Base-by-base conservation (phyloP, 805 yeast species). In the Brettanomyces anomalus region DNA sequence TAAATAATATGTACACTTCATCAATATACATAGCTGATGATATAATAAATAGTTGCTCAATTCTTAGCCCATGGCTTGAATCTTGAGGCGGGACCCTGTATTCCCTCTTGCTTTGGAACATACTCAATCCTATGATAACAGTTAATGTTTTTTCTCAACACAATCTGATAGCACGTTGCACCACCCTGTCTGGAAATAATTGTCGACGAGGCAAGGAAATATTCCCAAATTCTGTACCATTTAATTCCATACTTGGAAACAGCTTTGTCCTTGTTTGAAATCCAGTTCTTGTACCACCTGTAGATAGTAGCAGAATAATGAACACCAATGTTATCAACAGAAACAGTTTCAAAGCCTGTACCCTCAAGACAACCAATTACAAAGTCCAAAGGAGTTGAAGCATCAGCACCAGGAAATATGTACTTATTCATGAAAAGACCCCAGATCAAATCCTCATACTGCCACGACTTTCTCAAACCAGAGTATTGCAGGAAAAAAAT, bases 321-420 rank as follows among this genome's bases (percentile, higher is more conserved):
- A 43, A 87, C 95, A 64, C 96, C 96, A 55, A 87, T 84, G 66
- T 84, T 87, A 64, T 87, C 96, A 46, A 85, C 66, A 36, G 82
- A 71, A 42, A 80, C 88, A 52, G 85, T 77, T 70, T 87, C 96
- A 60, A 87, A 87, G 3, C 95, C 95, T 45, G 82, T 77, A 33
- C 77, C 80, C 69, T 87, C 96, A 60, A 87, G 75, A 48, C 75
- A 69, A 49, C 82, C 75, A 47, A 80, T 71, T 49, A 86, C 90
- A 58, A 85, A 88, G 46, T 86, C 86, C 54, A 88, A 74, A 33
- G 96, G 96, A 44, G 96, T 88, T 5, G 95, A 85, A 39, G 96
- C 96, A 68, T 87, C 96, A 41, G 96, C 96, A 66, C 96, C 96
- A 36, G 96, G 96, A 86, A 87, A 87, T 61, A 87, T 82, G 67